These are phyloP conservation scores for Mallotus nudiflorus DNA, from an alignment of 345 rosid species.

Conservation along the genomic window DNA sequence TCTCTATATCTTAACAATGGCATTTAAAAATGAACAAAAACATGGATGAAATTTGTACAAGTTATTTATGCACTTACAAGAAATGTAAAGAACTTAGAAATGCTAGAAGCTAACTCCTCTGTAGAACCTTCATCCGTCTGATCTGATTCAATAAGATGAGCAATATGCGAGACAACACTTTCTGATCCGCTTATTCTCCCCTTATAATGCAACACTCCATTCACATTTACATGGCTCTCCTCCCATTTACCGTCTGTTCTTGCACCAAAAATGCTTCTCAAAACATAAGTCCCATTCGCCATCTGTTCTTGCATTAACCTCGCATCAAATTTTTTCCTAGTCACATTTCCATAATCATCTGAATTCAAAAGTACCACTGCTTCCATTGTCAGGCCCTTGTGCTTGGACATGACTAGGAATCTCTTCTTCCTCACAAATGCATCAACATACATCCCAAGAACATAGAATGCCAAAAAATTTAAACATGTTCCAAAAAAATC, in stretches of 20 bases:
- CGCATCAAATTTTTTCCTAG: slow-evolving; percentile 75
- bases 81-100: slow-evolving; percentile 82
- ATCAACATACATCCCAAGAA: slow-evolving; percentile 85
- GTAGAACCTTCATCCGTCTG: slow-evolving; percentile 94
- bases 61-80: slow-evolving; percentile 39
- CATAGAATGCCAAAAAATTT: slow-evolving; percentile 84
- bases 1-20: too few species aligned
- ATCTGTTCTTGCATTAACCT: slow-evolving; percentile 49
- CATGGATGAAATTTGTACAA: too few species aligned
- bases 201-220: slow-evolving; percentile 69
- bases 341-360: slow-evolving; percentile 62
- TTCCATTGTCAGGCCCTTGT: slow-evolving; percentile 80
- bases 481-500: slow-evolving; percentile 96
- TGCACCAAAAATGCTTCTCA: too few species aligned
- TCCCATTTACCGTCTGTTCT: too few species aligned
- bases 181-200: slow-evolving; percentile 78
- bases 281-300: slow-evolving; percentile 69
- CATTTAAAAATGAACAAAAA: too few species aligned
- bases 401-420: slow-evolving; percentile 85
- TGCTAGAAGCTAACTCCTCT: slow-evolving; percentile 87
- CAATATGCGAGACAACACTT: too few species aligned
- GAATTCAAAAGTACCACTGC: slow-evolving; percentile 61
- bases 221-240: slow-evolving; percentile 84
- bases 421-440: slow-evolving; percentile 83
- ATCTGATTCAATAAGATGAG: slow-evolving; percentile 72